Evolutionary conservation across 2,329 filamentous ascomycete genomes (phyloP).

Genomic region (Penicillium sp.): DNA sequence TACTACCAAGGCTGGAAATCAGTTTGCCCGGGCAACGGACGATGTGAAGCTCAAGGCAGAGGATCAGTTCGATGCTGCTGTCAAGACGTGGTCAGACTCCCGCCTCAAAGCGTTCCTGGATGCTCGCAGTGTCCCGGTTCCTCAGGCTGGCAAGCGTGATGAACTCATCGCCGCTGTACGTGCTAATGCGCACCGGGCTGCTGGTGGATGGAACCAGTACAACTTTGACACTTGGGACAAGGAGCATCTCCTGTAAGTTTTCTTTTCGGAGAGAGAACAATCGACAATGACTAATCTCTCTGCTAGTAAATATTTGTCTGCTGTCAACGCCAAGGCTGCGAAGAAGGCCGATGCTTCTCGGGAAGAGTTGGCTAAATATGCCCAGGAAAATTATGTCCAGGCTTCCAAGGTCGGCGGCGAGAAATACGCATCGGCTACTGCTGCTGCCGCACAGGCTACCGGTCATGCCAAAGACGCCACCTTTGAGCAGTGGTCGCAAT

Average conservation of each 20-base stretch:
- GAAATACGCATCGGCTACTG: slow-evolving; percentile 65
- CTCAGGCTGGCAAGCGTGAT: slow-evolving; percentile 69
- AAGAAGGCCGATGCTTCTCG: slow-evolving; percentile 66
- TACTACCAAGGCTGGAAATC: slow-evolving; percentile 72
- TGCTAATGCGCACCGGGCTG: slow-evolving; percentile 69
- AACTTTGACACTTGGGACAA: slow-evolving; percentile 75
- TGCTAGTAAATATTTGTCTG: slow-evolving; percentile 49
- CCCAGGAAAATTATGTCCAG: slow-evolving; percentile 47
- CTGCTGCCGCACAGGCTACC: slow-evolving; percentile 67
- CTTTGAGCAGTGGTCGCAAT: slow-evolving; percentile 71
- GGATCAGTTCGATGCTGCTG: slow-evolving; percentile 65
- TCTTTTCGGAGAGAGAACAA: neutral
- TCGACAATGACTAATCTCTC: slow-evolving; percentile 33
- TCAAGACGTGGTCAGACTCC: slow-evolving; percentile 69
- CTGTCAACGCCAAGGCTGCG: slow-evolving; percentile 54
- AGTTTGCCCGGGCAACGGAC: slow-evolving; percentile 75
- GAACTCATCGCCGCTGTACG: slow-evolving; percentile 75
- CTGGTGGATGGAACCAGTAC: slow-evolving; percentile 69
- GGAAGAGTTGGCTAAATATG: slow-evolving; percentile 68
- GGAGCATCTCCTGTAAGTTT: slow-evolving; percentile 64
- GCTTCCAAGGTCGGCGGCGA: slow-evolving; percentile 49
- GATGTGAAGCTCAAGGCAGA: slow-evolving; percentile 62
- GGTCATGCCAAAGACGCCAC: slow-evolving; percentile 62
- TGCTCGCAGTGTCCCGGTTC: slow-evolving; percentile 72
- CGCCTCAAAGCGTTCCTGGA: slow-evolving; percentile 78